Conservation (phyloP, 2,329 filamentous ascomycete genomes). For the Colletotrichum sp. region DNA sequence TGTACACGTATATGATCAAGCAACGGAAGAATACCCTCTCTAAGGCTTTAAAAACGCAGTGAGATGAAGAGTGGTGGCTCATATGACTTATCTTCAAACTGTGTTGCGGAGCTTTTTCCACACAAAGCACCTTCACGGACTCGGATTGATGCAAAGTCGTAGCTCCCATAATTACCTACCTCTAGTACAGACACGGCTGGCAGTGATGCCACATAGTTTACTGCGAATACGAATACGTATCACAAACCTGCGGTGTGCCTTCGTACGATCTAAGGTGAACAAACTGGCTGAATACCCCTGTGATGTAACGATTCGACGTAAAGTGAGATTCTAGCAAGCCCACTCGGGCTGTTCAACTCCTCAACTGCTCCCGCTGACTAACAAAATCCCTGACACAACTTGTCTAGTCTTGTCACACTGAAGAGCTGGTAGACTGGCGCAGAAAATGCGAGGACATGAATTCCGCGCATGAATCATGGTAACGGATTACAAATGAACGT, state of each 20-base stretch:
- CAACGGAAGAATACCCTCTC: conserved; percentile 83
- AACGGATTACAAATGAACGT: not conserved
- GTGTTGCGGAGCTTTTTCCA: not conserved
- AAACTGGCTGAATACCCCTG: not conserved
- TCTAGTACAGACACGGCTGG: not conserved
- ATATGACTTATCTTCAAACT: no score
- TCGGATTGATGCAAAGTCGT: not conserved
- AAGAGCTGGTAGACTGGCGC: not conserved
- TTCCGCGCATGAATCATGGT: not conserved
- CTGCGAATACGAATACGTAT: not conserved
- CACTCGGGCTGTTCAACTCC: not conserved
- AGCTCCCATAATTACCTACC: not conserved
- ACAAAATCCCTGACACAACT: not conserved
- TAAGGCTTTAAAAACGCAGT: conserved; percentile 30
- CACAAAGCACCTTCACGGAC: not conserved
- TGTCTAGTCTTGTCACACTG: not conserved
- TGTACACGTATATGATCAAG: conserved; percentile 94
- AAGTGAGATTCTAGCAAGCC: not conserved
- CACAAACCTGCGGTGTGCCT: not conserved
- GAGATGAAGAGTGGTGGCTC: not conserved
- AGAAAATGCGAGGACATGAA: not conserved
- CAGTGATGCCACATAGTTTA: not conserved
- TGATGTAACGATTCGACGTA: not conserved
- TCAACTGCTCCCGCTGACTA: not conserved
- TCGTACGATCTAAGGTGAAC: not conserved